Evolutionary conservation across 768 basidiomycete species (phyloP).

Genomic region (Pulveroboletus sp.): DNA sequence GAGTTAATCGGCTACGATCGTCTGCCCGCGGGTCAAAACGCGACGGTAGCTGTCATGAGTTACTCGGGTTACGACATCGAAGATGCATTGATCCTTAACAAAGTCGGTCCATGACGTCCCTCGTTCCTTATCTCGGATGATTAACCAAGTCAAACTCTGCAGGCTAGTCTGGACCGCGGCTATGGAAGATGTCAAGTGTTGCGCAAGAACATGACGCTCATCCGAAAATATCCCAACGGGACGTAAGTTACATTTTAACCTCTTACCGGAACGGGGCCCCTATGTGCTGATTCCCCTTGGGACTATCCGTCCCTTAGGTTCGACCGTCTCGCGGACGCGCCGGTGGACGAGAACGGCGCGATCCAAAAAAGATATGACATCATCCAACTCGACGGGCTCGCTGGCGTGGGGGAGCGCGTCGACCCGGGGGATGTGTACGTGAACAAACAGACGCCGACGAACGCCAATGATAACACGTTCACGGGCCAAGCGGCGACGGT

Average conservation of each 20-base stretch:
- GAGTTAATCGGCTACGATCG: constrained; percentile 96
- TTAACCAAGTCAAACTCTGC: constrained; percentile 8
- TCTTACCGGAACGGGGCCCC: constrained; percentile 3
- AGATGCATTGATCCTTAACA: constrained; percentile 95
- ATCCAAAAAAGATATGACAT: constrained; percentile 83
- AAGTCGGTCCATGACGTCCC: constrained; percentile 40
- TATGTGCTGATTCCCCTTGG: constrained; percentile 7
- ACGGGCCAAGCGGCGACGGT: constrained; percentile 79
- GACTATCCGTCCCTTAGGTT: constrained; percentile 45
- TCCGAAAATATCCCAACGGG: constrained; percentile 95
- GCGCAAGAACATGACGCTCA: constrained; percentile 90
- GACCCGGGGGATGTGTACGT: constrained; percentile 92
- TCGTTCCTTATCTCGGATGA: constrained; percentile 2
- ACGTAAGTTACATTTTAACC: constrained; percentile 66
- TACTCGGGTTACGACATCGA: constrained; percentile 99
- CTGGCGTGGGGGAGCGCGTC: constrained; percentile 91
- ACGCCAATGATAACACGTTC: constrained; percentile 88
- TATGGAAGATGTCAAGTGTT: constrained; percentile 98
- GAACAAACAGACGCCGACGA: constrained; percentile 94
- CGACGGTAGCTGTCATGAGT: constrained; percentile 98
- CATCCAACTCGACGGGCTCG: constrained; percentile 88
- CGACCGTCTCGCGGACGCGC: constrained; percentile 93
- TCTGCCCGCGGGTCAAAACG: constrained; percentile 96
- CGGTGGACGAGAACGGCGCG: constrained; percentile 76
- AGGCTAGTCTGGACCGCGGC: constrained; percentile 95